Base-by-base conservation (phyloP, 2,329 filamentous ascomycete species). In the Trichocomaceae sp. region DNA sequence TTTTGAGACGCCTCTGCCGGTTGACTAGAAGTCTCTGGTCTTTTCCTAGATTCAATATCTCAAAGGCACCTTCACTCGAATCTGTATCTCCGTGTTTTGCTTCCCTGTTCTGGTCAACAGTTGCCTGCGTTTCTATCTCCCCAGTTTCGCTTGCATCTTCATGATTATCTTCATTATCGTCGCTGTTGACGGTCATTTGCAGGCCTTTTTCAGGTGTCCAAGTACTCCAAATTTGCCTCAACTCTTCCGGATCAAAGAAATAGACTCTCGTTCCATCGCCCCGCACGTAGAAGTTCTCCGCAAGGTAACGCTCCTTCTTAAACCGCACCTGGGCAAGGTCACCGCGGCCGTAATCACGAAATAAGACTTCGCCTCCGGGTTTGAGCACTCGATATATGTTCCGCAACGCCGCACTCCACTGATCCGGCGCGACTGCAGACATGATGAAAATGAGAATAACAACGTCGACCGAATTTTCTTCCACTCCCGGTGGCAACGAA, bases 361-460 rank as follows among this genome's bases (percentile, higher is more conserved):
- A 97, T 67, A 96, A 83, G 52, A 99, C 87, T 65, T 88, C 80
- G n/a, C 93, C 93, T 58, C 91, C 92, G 1, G 90, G 90, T 74
- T 95, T 97, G 60, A 99, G 79, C 35, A 96, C 78, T 51, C 82
- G 82, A 71, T 87, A 82, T 15, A 96, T 83, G 67, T 97, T 99
- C 56, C 79, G 75, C 39, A 97, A 83, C 12, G 90, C 90, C 66
- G 84, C 82, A 48, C 79, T 76, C 93, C 93, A 99, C 71, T 99
- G 90, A 47, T 72, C 70, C 0, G 93, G 93, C 33, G 87, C 85
- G 47, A 99, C 77, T 1, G 93, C 93, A 17, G 90, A 96, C 77
- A 99, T 97, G 66, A 97, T 92, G 75, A 99, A 99, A 58, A 99
- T 90, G 80, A 99, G 84, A 52, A 99, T 79, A 37, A 95, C 89